Evolutionary conservation across 345 rosid species (phyloP).

Genomic region (Citrus reticulata): DNA sequence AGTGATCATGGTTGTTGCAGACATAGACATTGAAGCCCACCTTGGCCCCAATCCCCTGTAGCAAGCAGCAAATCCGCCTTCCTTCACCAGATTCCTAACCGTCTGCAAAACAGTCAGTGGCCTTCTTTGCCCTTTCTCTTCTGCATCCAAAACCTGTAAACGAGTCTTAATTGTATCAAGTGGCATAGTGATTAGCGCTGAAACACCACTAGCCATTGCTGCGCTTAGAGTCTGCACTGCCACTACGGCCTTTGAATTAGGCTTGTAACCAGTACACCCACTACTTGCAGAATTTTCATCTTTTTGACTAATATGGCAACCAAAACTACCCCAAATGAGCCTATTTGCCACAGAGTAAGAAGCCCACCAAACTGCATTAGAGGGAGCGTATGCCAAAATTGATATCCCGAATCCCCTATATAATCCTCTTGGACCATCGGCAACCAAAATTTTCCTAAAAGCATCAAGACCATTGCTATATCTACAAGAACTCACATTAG

Average conservation of each 20-base stretch:
- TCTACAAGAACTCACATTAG: constrained; percentile 32
- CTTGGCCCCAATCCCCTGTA: constrained; percentile 91
- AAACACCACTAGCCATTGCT: constrained; percentile 75
- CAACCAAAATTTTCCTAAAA: constrained; percentile 58
- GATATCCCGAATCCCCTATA: constrained; percentile 96
- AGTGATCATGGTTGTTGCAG: constrained; percentile 86
- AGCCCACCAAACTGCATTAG: constrained; percentile 97
- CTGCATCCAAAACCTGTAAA: constrained; percentile 73
- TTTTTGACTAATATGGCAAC: constrained; percentile 24
- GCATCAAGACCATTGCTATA: constrained; percentile 80
- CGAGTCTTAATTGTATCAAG: constrained; percentile 84
- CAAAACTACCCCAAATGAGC: constrained; percentile 57
- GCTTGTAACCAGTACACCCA: constrained; percentile 24
- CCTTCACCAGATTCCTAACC: constrained; percentile 52
- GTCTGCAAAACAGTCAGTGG: constrained; percentile 62
- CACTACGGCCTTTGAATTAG: constrained; percentile 39
- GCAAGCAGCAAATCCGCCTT: constrained; percentile 79
- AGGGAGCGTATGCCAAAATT: constrained; percentile 90
- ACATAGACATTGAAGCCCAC: constrained; percentile 91
- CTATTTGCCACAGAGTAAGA: constrained; percentile 78
- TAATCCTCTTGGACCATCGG: constrained; percentile 78
- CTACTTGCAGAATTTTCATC: constrained; percentile 17
- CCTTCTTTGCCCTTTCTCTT: constrained; percentile 56
- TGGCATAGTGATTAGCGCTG: constrained; percentile 81
- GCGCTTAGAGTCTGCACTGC: constrained; percentile 74